Base-by-base conservation (phyloP, 495 filamentous ascomycete species). In the Tuber indicum region DNA sequence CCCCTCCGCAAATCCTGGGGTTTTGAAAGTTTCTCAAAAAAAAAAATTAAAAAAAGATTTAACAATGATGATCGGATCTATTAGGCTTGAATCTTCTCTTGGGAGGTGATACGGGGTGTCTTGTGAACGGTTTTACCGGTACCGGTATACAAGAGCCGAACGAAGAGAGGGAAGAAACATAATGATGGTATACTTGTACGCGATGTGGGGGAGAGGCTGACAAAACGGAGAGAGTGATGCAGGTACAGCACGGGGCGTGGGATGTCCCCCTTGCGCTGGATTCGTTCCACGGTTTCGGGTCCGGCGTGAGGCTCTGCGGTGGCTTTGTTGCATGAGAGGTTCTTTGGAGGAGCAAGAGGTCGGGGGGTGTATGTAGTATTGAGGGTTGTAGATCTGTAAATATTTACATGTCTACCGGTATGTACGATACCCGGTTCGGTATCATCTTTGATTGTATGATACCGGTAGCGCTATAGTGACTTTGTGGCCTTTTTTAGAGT, bases 341-440 rank as follows among this genome's bases (percentile, higher is more conserved):
- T 66, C 58, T 66, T 36, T 66, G 32, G 58, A 66, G 58, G 58
- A 62, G n/a, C 58, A 62, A 62, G 58, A 66, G 58, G n/a, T 66
- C 58, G 26, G 14, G 32, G 17, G n/a, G 32, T 32, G 32, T 32
- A 32, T 32, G 14, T 7, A 66, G 26, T 14, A 1, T 3, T 32
- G 58, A 19, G 58, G 58, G 12, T 66, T 36, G 14, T 36, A 36
- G 58, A 26, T 17, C 32, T 66, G 58, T 32, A 66, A 36, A 36
- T 66, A 66, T 36, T 32, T 32, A 32, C 32, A 32, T 32, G 32
- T 26, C 52, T 16, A 26, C 23, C 52, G 7, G 52, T 62, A 32
- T 32, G 32, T 32, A 32, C 32, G 32, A 32, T 32, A 12, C n/a
- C 26, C n/a, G n/a, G 52, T 0, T n/a, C 26, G 5, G 17, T 16